phyloP scores from a whole-genome alignment of 139 green algal species.

The Eudorina sp. region DNA sequence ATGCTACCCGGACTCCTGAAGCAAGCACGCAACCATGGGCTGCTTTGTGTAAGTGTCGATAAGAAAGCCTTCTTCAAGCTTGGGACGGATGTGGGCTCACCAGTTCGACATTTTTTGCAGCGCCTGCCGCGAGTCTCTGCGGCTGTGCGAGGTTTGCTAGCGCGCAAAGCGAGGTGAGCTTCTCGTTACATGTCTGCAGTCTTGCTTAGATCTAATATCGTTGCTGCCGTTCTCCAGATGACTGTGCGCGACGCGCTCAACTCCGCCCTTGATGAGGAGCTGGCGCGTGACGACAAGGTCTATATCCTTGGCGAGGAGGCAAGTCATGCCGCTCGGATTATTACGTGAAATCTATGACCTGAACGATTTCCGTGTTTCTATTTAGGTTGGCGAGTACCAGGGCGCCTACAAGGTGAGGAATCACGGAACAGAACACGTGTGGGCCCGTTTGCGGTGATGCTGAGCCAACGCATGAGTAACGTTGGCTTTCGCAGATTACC shows the following conservation, averaged over 20 bases:
- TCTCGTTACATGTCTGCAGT: neutral
- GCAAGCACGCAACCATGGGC: neutral
- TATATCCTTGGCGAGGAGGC: constrained; percentile 99
- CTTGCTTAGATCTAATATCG: neutral
- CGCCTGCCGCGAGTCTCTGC: neutral
- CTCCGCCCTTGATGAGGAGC: constrained; percentile 97
- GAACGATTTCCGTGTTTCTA: neutral
- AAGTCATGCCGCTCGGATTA: too few species aligned
- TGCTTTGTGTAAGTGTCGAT: constrained; percentile 1
- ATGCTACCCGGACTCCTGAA: constrained; percentile 21
- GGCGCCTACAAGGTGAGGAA: constrained; percentile 94
- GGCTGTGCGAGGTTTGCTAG: constrained; percentile 30
- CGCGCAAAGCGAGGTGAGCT: constrained; percentile 12
- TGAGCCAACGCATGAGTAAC: too few species aligned
- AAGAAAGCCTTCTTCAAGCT: too few species aligned
- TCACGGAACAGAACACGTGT: neutral
- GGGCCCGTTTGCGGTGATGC: too few species aligned
- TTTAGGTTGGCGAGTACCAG: constrained; percentile 95
- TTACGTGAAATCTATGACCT: too few species aligned
- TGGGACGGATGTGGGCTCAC: too few species aligned
- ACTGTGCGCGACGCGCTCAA: constrained; percentile 98
- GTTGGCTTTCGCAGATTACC: constrained; percentile 97
- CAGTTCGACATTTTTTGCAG: neutral
- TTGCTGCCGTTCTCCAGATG: constrained; percentile 88
- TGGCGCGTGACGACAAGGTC: constrained; percentile 93